A percentile compares a stretch with the other conserved stretches of the same genome.
Conservation (phyloP, 176 grass and related monocot genomes). For the Raddia guianensis region DNA sequence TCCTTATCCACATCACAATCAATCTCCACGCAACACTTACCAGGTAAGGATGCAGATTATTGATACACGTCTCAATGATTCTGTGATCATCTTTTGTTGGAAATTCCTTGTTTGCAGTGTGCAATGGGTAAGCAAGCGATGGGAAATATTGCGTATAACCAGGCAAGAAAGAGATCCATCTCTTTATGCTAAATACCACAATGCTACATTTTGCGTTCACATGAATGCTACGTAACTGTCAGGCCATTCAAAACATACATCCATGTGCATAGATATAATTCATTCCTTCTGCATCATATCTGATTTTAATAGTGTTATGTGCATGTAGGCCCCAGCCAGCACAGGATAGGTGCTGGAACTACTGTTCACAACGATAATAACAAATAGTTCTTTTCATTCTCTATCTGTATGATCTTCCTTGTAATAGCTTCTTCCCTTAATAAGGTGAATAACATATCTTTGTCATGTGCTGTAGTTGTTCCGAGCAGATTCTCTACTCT, state of each 20-base stretch:
- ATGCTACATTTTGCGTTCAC: neutral
- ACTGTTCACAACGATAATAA: too few relatives aligned
- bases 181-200: constrained; percentile 3
- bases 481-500: constrained; percentile 88
- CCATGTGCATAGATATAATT: neutral
- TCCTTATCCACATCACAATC: constrained; percentile 97
- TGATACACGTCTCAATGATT: neutral
- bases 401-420: neutral
- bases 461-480: constrained; percentile 57
- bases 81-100: constrained; percentile 31
- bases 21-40: constrained; percentile 97
- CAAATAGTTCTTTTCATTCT: too few relatives aligned
- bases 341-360: too few relatives aligned
- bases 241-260: constrained; percentile 17
- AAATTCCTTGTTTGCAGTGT: constrained; percentile 60
- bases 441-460: constrained; percentile 40
- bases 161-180: constrained; percentile 53
- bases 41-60: constrained; percentile 59
- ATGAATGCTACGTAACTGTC: neutral
- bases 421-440: constrained; percentile 19
- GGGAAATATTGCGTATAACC: constrained; percentile 97
- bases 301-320: neutral
- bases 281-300: neutral
- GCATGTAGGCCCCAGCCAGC: too few relatives aligned
- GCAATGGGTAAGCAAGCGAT: constrained; percentile 99